Percentiles rank a stretch among this genome's conserved stretches.
These are phyloP conservation scores for Gonapodya sp. DNA, from an alignment of 192 early-diverging fungal species.

Conservation along the genomic window DNA sequence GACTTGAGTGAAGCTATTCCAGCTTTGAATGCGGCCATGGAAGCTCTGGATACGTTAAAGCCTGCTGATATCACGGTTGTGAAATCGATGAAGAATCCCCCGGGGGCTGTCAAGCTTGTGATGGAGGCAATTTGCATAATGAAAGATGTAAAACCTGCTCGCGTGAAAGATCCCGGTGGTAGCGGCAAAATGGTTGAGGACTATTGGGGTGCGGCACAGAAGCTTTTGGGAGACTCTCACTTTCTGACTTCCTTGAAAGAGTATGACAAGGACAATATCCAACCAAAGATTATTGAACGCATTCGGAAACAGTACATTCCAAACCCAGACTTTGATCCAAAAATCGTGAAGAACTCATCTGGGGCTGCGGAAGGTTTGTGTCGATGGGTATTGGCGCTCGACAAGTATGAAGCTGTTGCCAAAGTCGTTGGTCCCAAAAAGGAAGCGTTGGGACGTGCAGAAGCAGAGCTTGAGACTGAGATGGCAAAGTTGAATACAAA, in stretches of 20 bases:
- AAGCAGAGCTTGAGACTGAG: slow-evolving; percentile 37
- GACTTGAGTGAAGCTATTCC: slow-evolving; percentile 52
- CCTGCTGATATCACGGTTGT: slow-evolving; percentile 48
- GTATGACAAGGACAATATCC: slow-evolving; percentile 53
- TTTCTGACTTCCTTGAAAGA: slow-evolving; percentile 40
- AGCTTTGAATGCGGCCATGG: slow-evolving; percentile 40
- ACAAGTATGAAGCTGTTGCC: slow-evolving; percentile 45
- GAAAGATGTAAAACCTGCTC: slow-evolving; percentile 56
- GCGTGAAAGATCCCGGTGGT: slow-evolving; percentile 44
- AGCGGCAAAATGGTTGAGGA: slow-evolving; percentile 51
- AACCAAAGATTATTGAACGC: slow-evolving; percentile 39
- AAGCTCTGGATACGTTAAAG: slow-evolving; percentile 46
- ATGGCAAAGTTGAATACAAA: slow-evolving; percentile 48
- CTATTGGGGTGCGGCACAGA: slow-evolving; percentile 45
- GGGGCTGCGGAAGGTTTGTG: slow-evolving; percentile 52
- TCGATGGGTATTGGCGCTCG: slow-evolving; percentile 49
- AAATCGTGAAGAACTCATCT: slow-evolving; percentile 46
- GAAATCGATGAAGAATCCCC: slow-evolving; percentile 54
- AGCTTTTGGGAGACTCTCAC: slow-evolving; percentile 37
- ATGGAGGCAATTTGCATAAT: slow-evolving; percentile 56
- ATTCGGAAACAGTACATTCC: slow-evolving; percentile 50
- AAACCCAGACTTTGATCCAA: slow-evolving; percentile 52
- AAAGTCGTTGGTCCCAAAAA: slow-evolving; percentile 51
- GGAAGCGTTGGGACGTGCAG: slow-evolving; percentile 38
- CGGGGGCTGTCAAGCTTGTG: slow-evolving; percentile 46